Conservation (phyloP, 73 alveolate species). For the Paramecium pentaurelia region DNA sequence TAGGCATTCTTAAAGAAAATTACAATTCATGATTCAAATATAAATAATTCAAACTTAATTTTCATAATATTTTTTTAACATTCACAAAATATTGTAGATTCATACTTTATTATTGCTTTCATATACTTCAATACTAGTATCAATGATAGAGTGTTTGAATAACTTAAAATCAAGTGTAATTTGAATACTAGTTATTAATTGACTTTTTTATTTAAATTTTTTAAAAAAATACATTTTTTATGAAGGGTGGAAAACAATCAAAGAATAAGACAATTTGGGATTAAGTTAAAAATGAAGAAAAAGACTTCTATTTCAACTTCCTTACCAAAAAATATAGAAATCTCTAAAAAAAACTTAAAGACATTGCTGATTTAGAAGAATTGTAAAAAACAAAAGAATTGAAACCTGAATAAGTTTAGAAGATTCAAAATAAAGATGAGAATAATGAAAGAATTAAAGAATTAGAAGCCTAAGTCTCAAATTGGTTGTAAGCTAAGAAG, state of each 20-base stretch:
- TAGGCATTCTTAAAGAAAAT: background rate
- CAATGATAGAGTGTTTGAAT: background rate
- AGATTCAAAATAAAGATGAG: background rate
- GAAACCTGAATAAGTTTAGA: background rate
- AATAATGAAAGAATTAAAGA: background rate
- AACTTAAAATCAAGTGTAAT: background rate
- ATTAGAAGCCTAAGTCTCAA: background rate
- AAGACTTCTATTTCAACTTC: background rate
- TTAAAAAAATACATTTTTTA: background rate
- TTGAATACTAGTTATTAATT: background rate
- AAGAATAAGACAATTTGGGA: constrained; percentile 11
- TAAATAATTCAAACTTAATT: too few relatives aligned
- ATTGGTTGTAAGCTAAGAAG: background rate
- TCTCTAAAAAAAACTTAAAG: background rate
- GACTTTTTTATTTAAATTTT: background rate
- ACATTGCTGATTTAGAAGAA: constrained; percentile 7
- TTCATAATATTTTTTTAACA: too few relatives aligned
- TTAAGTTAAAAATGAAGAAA: background rate
- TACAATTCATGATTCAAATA: background rate
- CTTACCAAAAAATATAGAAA: background rate
- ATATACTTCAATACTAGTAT: background rate
- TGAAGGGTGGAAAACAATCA: constrained; percentile 26
- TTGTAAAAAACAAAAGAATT: constrained; percentile 14
- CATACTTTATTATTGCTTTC: background rate
- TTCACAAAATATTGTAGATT: background rate